Evolutionary conservation across 2,329 filamentous ascomycete genomes (phyloP).

Genomic region (Simplicillium sp.): DNA sequence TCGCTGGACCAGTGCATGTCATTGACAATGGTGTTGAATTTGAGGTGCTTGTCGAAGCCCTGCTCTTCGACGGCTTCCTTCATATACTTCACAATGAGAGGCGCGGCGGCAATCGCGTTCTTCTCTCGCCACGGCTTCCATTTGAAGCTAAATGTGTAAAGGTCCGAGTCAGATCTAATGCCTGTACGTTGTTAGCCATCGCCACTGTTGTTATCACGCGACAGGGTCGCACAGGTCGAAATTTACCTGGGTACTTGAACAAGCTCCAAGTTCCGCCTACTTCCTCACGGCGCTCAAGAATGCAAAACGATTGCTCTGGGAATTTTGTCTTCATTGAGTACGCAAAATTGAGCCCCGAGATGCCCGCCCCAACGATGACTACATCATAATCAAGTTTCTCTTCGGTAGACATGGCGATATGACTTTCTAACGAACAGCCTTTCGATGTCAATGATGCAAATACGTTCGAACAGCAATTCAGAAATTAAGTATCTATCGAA

Average conservation of each 20-base stretch:
- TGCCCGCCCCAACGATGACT: conserved; percentile 61
- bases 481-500: too few relatives aligned
- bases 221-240: not conserved
- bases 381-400: conserved; percentile 30
- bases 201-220: not conserved
- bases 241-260: conserved; percentile 54
- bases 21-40: conserved; percentile 37
- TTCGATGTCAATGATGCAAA: too few relatives aligned
- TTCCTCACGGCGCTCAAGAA: conserved; percentile 57
- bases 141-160: conserved; percentile 53
- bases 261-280: conserved; percentile 73
- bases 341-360: conserved; percentile 66
- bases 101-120: conserved; percentile 41
- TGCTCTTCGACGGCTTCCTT: conserved; percentile 36
- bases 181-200: conserved; percentile 24
- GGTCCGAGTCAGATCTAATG: conserved; percentile 56
- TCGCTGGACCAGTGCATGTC: conserved; percentile 43
- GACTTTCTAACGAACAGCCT: too few relatives aligned
- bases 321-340: conserved; percentile 53
- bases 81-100: conserved; percentile 44
- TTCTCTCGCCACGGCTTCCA: conserved; percentile 61
- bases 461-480: too few relatives aligned
- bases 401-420: too few relatives aligned
- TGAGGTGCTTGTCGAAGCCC: conserved; percentile 46
- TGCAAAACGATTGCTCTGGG: conserved; percentile 47